Percentiles rank a stretch among this genome's conserved stretches.
phyloP scores from a whole-genome alignment of 202 grass and related monocot genomes.

The Brachypodium distachyon region DNA sequence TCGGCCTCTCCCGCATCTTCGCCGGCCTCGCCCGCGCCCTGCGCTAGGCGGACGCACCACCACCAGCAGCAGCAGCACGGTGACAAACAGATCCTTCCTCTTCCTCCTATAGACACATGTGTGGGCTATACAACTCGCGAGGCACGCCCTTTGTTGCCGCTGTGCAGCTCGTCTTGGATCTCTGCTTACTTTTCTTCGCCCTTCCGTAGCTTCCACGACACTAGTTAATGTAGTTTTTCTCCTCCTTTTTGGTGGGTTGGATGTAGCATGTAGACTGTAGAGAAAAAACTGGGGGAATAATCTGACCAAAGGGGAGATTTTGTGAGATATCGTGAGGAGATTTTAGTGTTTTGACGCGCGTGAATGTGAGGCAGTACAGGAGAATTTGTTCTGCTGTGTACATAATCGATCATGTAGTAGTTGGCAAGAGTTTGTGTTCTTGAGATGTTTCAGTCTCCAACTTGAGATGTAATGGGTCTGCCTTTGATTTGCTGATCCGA shows the following conservation, averaged over 20 bases:
- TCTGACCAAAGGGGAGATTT: slow-evolving; percentile 15
- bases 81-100: not conserved
- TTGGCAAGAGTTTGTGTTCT: not conserved
- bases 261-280: slow-evolving; percentile 16
- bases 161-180: not conserved
- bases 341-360: not conserved
- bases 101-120: not conserved
- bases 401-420: not conserved
- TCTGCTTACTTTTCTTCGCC: not conserved
- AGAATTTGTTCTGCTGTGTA: not conserved
- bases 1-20: slow-evolving; percentile 60
- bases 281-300: not conserved
- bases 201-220: not conserved
- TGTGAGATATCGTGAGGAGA: not conserved
- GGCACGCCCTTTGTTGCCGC: not conserved
- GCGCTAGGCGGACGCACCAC: not conserved
- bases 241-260: not conserved
- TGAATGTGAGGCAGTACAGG: not conserved
- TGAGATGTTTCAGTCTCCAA: not conserved
- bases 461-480: not conserved
- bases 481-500: not conserved
- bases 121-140: not conserved
- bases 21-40: slow-evolving; percentile 41
- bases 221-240: not conserved
- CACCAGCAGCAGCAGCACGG: not conserved